A percentile compares a stretch with the other conserved stretches of the same genome.
Evolutionary conservation across 1,284 basidiomycete genomes (phyloP).

Genomic region (Somion occarium): DNA sequence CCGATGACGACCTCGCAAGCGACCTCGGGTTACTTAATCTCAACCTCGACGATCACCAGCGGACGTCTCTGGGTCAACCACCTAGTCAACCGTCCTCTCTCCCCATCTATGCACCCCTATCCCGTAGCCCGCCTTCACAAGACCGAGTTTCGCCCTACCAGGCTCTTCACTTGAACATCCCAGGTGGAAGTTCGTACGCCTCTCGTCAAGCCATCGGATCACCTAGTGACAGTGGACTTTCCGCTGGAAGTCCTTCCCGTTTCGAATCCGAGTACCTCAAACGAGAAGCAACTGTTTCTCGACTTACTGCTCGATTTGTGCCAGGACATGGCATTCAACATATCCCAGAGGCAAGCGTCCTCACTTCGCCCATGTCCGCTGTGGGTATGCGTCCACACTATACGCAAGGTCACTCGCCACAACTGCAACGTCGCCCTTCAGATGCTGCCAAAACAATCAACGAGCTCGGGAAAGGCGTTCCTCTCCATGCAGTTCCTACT

Average conservation of each 20-base stretch:
- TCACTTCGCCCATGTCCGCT: slow-evolving; percentile 30
- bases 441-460: slow-evolving; percentile 39
- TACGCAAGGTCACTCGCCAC: slow-evolving; percentile 22
- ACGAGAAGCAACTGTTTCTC: slow-evolving; percentile 1
- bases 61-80: slow-evolving; percentile 39
- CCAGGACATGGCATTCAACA: slow-evolving; percentile 64
- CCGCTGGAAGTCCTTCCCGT: slow-evolving; percentile 28
- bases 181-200: slow-evolving; percentile 35
- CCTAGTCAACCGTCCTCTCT: slow-evolving; percentile 60
- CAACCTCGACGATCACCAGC: slow-evolving; percentile 39
- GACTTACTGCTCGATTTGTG: slow-evolving; percentile 52
- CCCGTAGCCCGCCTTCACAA: slow-evolving; percentile 50
- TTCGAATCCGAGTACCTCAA: slow-evolving; percentile 16
- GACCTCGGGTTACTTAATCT: slow-evolving; percentile 65
- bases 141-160: slow-evolving; percentile 56
- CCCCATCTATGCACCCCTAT: slow-evolving; percentile 66
- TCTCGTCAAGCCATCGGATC: slow-evolving; percentile 49
- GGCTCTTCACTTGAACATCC: slow-evolving; percentile 52
- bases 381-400: slow-evolving; percentile 21
- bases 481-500: slow-evolving; percentile 76
- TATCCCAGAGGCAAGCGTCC: slow-evolving; percentile 35
- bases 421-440: slow-evolving; percentile 43
- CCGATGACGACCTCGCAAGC: slow-evolving; percentile 78
- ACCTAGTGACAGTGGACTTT: slow-evolving; percentile 45
- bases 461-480: slow-evolving; percentile 88